Evolutionary conservation across 805 yeast genomes (phyloP).

Genomic region (Millerago galiae): DNA sequence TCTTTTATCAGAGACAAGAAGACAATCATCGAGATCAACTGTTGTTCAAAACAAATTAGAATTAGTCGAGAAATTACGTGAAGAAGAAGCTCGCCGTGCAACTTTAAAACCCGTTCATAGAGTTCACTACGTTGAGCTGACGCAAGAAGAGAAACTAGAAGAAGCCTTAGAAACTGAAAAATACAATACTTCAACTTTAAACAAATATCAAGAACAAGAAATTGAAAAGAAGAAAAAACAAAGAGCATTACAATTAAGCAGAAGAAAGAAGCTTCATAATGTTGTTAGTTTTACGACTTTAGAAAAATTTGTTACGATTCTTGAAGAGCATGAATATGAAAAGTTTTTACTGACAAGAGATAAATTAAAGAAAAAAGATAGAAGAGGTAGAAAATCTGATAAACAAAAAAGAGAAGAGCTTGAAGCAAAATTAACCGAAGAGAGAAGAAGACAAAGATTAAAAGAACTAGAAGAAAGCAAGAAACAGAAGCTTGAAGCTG

Average conservation of each 20-base stretch:
- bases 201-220: slow-evolving; percentile 80
- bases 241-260: slow-evolving; percentile 62
- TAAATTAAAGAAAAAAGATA: slow-evolving; percentile 36
- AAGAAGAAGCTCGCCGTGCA: slow-evolving; percentile 55
- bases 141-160: slow-evolving; percentile 42
- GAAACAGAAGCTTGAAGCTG: neutral
- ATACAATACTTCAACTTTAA: slow-evolving; percentile 64
- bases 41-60: slow-evolving; percentile 74
- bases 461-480: slow-evolving; percentile 15
- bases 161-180: slow-evolving; percentile 86
- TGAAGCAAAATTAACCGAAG: slow-evolving; percentile 25
- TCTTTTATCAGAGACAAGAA: slow-evolving; percentile 45
- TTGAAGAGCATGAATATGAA: slow-evolving; percentile 51
- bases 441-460: slow-evolving; percentile 23
- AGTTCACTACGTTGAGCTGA: slow-evolving; percentile 35
- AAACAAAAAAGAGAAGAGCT: slow-evolving; percentile 34
- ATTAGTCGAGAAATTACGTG: slow-evolving; percentile 64
- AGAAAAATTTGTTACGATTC: slow-evolving; percentile 51
- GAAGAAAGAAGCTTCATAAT: slow-evolving; percentile 52
- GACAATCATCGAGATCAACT: slow-evolving; percentile 72
- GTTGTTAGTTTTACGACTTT: slow-evolving; percentile 47
- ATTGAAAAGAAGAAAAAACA: slow-evolving; percentile 71
- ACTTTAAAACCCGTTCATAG: slow-evolving; percentile 35
- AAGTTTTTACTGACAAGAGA: slow-evolving; percentile 34
- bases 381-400: slow-evolving; percentile 36